Evolutionary conservation across 2,329 filamentous ascomycete species (phyloP).

Genomic region (Fusarium continuum): DNA sequence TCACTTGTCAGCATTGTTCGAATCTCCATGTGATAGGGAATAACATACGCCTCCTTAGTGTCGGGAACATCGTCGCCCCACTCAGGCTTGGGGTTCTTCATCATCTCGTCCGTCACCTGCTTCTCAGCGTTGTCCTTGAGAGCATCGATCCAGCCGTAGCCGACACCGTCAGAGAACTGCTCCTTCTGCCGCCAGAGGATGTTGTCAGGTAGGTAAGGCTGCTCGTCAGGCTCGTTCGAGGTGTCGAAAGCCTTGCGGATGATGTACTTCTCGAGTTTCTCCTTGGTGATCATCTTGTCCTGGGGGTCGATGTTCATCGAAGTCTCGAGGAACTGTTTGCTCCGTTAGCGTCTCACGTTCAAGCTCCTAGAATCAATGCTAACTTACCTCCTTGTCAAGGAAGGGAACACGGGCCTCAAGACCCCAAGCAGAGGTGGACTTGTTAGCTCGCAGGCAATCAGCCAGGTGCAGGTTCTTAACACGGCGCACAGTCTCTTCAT

Average conservation of each 20-base stretch:
- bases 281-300: constrained; percentile 95
- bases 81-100: constrained; percentile 97
- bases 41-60: constrained; percentile 87
- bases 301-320: constrained; percentile 93
- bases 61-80: constrained; percentile 95
- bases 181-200: constrained; percentile 99
- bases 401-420: constrained; percentile 98
- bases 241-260: constrained; percentile 98
- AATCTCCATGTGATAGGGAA: background rate
- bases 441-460: constrained; percentile 98
- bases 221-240: constrained; percentile 78
- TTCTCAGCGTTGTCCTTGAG: constrained; percentile 94
- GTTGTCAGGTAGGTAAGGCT: constrained; percentile 92
- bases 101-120: constrained; percentile 94
- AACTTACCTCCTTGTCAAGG: constrained; percentile 82
- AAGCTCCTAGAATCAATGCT: background rate
- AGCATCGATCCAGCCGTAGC: constrained; percentile 98
- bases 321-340: constrained; percentile 80
- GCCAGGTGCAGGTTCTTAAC: constrained; percentile 96
- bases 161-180: constrained; percentile 98
- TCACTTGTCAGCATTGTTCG: constrained; percentile 38
- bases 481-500: constrained; percentile 91
- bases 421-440: constrained; percentile 98
- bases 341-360: constrained; percentile 30
- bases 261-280: constrained; percentile 96